These are phyloP conservation scores for Vachellia pachyceras DNA, from an alignment of 306 rosid species.

Conservation along the genomic window DNA sequence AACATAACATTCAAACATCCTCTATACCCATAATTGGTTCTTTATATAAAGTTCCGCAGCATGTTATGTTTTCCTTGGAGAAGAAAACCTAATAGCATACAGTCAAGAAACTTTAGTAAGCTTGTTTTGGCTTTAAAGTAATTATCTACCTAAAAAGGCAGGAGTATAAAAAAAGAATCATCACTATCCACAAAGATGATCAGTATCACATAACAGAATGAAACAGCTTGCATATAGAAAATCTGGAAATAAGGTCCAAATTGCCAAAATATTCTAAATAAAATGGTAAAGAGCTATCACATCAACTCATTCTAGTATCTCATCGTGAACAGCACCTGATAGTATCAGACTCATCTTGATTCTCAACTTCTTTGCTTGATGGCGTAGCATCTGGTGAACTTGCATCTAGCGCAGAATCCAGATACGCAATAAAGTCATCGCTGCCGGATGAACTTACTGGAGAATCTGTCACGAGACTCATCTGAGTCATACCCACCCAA, in stretches of 20 bases:
- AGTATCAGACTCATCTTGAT: conserved; percentile 42
- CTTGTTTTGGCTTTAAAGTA: not conserved
- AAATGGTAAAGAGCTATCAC: not conserved
- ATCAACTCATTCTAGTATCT: conserved; percentile 4
- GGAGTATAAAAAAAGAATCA: not conserved
- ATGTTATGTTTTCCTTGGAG: not conserved
- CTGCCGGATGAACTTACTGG: conserved; percentile 76
- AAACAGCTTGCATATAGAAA: not conserved
- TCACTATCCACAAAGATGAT: not conserved
- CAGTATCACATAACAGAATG: not conserved
- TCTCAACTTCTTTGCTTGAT: conserved; percentile 35
- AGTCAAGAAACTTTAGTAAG: not conserved
- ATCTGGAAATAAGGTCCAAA: not conserved
- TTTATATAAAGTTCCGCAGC: not conserved
- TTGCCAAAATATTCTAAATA: not conserved
- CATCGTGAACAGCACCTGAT: conserved; percentile 49
- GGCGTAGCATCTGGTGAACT: conserved; percentile 50
- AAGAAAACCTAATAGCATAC: not conserved
- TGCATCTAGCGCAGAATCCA: conserved; percentile 58
- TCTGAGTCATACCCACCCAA: conserved; percentile 47
- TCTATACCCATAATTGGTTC: not conserved
- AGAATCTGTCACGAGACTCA: conserved; percentile 76
- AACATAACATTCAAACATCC: not conserved
- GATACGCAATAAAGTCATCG: conserved; percentile 67
- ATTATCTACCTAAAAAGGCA: not conserved